Evolutionary conservation across 805 yeast species (phyloP).

Genomic region (Cyberlindnera lachancei): DNA sequence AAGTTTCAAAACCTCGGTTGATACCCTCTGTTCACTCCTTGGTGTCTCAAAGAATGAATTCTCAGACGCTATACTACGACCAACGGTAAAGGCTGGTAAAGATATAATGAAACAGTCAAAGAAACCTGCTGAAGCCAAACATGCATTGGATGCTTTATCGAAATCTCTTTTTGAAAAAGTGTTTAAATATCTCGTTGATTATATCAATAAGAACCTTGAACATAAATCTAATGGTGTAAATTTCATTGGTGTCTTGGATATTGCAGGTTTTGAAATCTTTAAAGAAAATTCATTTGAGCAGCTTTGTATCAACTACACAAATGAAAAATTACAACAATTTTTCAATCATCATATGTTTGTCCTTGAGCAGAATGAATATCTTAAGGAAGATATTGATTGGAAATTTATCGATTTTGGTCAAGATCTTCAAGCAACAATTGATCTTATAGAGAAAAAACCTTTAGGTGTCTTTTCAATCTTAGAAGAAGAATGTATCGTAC

Average conservation of each 20-base stretch:
- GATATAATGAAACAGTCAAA: slow-evolving; percentile 78
- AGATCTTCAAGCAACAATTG: slow-evolving; percentile 91
- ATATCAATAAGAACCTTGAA: slow-evolving; percentile 64
- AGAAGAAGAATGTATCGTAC: slow-evolving; percentile 94
- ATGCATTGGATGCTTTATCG: slow-evolving; percentile 79
- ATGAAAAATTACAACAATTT: slow-evolving; percentile 95
- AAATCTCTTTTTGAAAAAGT: slow-evolving; percentile 80
- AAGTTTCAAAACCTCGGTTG: slow-evolving; percentile 42
- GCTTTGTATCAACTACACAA: slow-evolving; percentile 93
- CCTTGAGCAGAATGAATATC: slow-evolving; percentile 92
- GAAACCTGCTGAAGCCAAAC: slow-evolving; percentile 71
- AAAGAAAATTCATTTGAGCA: slow-evolving; percentile 93
- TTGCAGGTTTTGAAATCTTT: slow-evolving; percentile 96
- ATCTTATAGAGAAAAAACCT: slow-evolving; percentile 72
- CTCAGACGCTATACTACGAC: slow-evolving; percentile 56
- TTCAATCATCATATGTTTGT: slow-evolving; percentile 97
- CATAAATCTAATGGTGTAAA: slow-evolving; percentile 35
- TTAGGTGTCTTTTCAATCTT: slow-evolving; percentile 80
- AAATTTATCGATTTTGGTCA: slow-evolving; percentile 92
- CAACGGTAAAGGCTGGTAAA: slow-evolving; percentile 85
- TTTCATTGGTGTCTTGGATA: slow-evolving; percentile 93
- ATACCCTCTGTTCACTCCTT: slow-evolving; percentile 48
- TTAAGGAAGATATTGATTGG: slow-evolving; percentile 93
- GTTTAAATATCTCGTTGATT: slow-evolving; percentile 68
- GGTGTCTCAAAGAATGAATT: slow-evolving; percentile 54